phyloP scores from a whole-genome alignment of 1,139 yeast species.

The Waltiozyma sp. region DNA sequence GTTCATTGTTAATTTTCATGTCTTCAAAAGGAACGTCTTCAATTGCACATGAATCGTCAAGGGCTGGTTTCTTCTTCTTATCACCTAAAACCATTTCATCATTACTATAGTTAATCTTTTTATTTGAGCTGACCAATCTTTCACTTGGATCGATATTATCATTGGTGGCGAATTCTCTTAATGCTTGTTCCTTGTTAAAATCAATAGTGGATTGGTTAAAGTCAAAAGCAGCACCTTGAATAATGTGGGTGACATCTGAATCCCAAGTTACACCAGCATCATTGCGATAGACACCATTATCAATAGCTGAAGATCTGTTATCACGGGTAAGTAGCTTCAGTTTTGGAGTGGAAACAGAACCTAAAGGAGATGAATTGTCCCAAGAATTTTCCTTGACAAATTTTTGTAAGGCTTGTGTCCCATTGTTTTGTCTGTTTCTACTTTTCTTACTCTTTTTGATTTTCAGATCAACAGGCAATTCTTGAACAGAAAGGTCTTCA shows the following conservation, averaged over 20 bases:
- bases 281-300: constrained; percentile 4
- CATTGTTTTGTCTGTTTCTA: constrained; percentile 2
- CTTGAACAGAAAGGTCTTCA: constrained; percentile 25
- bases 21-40: background rate
- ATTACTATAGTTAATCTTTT: constrained; percentile 40
- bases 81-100: constrained; percentile 66
- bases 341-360: background rate
- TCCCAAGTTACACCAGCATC: constrained; percentile 36
- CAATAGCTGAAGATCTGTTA: background rate
- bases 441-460: constrained; percentile 10
- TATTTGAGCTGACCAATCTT: constrained; percentile 71
- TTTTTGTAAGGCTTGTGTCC: background rate
- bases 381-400: background rate
- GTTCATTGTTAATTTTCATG: constrained; percentile 25
- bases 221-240: constrained; percentile 63
- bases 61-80: constrained; percentile 15
- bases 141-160: constrained; percentile 53
- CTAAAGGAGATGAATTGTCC: constrained; percentile 2
- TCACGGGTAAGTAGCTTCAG: background rate
- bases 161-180: constrained; percentile 58
- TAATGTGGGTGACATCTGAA: constrained; percentile 38
- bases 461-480: constrained; percentile 18
- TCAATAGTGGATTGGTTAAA: constrained; percentile 72
- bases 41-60: background rate
- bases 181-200: constrained; percentile 74